Conservation (phyloP, 176 grass and related monocot species). For the Tuctoria greenei region DNA sequence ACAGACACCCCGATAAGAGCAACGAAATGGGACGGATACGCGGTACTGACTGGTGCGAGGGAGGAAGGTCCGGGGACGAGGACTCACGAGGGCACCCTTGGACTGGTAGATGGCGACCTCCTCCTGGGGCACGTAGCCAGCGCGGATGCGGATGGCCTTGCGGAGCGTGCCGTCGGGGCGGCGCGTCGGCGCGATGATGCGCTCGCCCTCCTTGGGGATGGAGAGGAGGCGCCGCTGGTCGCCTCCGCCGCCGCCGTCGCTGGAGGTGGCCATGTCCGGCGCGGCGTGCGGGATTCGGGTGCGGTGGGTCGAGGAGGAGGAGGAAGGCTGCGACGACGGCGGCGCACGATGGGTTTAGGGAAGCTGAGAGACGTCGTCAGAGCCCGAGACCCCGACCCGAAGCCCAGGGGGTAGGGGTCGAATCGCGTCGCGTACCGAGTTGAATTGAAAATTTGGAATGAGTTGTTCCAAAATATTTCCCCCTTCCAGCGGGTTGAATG, state of each 20-base stretch:
- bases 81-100: constrained; percentile 78
- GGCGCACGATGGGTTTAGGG: constrained; percentile 43
- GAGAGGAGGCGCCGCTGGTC: constrained; percentile 60
- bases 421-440: too few species aligned
- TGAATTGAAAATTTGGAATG: neutral
- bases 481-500: neutral
- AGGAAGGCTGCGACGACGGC: neutral
- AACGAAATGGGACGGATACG: constrained; percentile 10
- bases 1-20: constrained; percentile 1
- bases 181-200: constrained; percentile 79
- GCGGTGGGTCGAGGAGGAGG: neutral
- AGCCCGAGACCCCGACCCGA: neutral
- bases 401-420: neutral
- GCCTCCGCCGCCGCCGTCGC: constrained; percentile 25
- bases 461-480: too few species aligned
- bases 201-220: constrained; percentile 92
- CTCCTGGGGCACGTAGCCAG: constrained; percentile 94
- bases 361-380: constrained; percentile 25
- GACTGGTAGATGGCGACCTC: constrained; percentile 98
- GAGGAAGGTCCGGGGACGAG: neutral
- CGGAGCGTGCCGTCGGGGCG: constrained; percentile 86
- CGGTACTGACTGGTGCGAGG: neutral
- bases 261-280: constrained; percentile 39
- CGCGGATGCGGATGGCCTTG: constrained; percentile 92
- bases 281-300: constrained; percentile 18